phyloP scores from a whole-genome alignment of 805 yeast species.

The Tetrapisispora pingtungensis region DNA sequence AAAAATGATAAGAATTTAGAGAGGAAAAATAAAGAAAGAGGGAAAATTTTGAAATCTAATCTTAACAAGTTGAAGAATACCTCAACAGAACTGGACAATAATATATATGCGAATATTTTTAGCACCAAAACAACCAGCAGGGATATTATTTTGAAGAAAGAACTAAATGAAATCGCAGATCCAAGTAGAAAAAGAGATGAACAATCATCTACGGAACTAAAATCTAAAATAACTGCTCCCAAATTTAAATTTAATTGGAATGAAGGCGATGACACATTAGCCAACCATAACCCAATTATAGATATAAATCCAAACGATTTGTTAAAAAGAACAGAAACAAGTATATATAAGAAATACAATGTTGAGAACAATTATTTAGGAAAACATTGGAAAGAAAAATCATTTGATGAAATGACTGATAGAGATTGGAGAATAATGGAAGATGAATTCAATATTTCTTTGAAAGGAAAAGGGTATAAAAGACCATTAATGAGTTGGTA shows the following conservation, averaged over 20 bases:
- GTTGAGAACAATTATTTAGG: slow-evolving; percentile 17
- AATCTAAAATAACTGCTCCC: neutral
- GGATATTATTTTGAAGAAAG: too few species aligned
- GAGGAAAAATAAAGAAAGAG: neutral
- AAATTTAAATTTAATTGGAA: slow-evolving; percentile 66
- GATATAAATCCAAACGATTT: slow-evolving; percentile 15
- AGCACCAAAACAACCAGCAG: too few species aligned
- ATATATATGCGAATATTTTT: neutral
- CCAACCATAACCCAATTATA: slow-evolving; percentile 34
- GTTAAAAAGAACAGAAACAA: slow-evolving; percentile 6
- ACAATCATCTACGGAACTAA: too few species aligned
- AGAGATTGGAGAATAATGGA: slow-evolving; percentile 86
- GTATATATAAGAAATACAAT: slow-evolving; percentile 8
- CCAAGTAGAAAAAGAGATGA: neutral
- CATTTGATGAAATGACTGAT: slow-evolving; percentile 51
- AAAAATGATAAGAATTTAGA: neutral
- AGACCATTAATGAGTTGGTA: slow-evolving; percentile 69
- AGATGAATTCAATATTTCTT: slow-evolving; percentile 63
- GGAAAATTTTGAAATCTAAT: neutral
- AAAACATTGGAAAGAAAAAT: slow-evolving; percentile 59
- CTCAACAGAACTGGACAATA: slow-evolving; percentile 7
- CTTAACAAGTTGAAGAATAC: neutral
- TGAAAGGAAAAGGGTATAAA: slow-evolving; percentile 34
- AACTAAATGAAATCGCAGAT: too few species aligned
- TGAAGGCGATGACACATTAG: slow-evolving; percentile 53